phyloP scores from a whole-genome alignment of 306 rosid genomes.

The Quercus variabilis region DNA sequence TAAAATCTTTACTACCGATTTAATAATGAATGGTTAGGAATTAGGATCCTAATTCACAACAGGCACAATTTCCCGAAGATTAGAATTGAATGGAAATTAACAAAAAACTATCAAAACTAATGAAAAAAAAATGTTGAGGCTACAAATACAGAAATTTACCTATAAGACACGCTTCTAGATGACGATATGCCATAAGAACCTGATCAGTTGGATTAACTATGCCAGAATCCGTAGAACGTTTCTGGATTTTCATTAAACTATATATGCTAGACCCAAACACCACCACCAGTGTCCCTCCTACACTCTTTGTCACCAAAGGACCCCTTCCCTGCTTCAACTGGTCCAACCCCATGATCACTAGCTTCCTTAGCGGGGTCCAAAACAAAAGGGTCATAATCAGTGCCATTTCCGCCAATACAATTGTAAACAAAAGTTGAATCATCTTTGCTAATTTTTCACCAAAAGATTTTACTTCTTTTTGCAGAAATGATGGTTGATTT shows the following conservation, averaged over 20 bases:
- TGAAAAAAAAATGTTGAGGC: too few relatives aligned
- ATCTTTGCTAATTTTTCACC: slow-evolving; percentile 11
- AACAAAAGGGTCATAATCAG: slow-evolving; percentile 43
- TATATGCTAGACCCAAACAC: slow-evolving; percentile 46
- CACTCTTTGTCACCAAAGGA: slow-evolving; percentile 49
- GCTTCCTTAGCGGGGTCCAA: slow-evolving; percentile 46
- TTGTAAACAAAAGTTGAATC: slow-evolving; percentile 42
- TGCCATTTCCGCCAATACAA: slow-evolving; percentile 40
- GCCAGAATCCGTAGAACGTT: slow-evolving; percentile 30
- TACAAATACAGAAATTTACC: background rate
- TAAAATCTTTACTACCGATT: too few relatives aligned
- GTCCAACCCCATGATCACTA: slow-evolving; percentile 44
- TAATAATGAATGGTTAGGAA: too few relatives aligned
- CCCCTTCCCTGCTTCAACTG: slow-evolving; percentile 52
- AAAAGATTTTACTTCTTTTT: background rate
- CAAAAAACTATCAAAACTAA: too few relatives aligned
- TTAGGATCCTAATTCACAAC: too few relatives aligned
- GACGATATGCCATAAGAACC: slow-evolving; percentile 41
- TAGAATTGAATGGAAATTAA: too few relatives aligned
- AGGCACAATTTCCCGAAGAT: too few relatives aligned
- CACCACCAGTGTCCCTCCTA: slow-evolving; percentile 51
- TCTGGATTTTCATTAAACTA: slow-evolving; percentile 23
- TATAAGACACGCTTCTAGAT: slow-evolving; percentile 56
- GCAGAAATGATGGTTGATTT: background rate
- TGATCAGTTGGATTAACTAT: slow-evolving; percentile 55